phyloP scores from a whole-genome alignment of 257 asterid species.

The Solanum corneliomulleri region DNA sequence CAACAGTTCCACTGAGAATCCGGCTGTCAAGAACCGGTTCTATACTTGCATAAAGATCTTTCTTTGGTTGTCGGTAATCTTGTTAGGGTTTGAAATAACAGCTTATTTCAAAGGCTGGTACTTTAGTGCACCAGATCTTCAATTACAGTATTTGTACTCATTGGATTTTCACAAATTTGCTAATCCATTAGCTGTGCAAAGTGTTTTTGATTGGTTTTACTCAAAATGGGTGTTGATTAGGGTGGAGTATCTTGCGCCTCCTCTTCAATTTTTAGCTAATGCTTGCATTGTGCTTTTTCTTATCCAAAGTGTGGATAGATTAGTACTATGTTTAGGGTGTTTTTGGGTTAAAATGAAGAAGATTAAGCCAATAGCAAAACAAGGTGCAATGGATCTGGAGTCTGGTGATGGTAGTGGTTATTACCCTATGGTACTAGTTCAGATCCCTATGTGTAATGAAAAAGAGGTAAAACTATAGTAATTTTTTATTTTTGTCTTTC shows the following conservation, averaged over 20 bases:
- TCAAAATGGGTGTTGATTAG: slow-evolving; percentile 71
- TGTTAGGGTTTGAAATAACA: slow-evolving; percentile 58
- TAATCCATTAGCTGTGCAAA: slow-evolving; percentile 38
- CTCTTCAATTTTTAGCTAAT: slow-evolving; percentile 72
- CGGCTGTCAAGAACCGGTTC: slow-evolving; percentile 31
- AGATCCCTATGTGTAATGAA: slow-evolving; percentile 99
- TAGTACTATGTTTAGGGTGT: slow-evolving; percentile 76
- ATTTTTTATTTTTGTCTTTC: not conserved
- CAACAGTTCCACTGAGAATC: not conserved
- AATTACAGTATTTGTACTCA: slow-evolving; percentile 32
- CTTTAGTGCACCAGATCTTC: slow-evolving; percentile 54
- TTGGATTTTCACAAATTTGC: slow-evolving; percentile 18
- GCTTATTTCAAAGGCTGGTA: slow-evolving; percentile 89
- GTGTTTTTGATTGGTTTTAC: slow-evolving; percentile 50
- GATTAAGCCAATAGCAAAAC: slow-evolving; percentile 64
- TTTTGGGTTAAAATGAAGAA: slow-evolving; percentile 57
- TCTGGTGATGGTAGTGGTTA: slow-evolving; percentile 50
- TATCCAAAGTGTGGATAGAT: slow-evolving; percentile 78
- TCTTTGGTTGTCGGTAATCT: slow-evolving; percentile 45
- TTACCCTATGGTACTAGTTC: slow-evolving; percentile 91
- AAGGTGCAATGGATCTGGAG: slow-evolving; percentile 51
- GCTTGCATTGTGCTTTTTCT: slow-evolving; percentile 65
- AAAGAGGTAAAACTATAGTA: slow-evolving; percentile 49
- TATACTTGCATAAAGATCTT: slow-evolving; percentile 49
- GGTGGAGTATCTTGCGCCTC: slow-evolving; percentile 92